Evolutionary conservation across 805 yeast genomes (phyloP).

Genomic region (Cyberlindnera mycetangii): DNA sequence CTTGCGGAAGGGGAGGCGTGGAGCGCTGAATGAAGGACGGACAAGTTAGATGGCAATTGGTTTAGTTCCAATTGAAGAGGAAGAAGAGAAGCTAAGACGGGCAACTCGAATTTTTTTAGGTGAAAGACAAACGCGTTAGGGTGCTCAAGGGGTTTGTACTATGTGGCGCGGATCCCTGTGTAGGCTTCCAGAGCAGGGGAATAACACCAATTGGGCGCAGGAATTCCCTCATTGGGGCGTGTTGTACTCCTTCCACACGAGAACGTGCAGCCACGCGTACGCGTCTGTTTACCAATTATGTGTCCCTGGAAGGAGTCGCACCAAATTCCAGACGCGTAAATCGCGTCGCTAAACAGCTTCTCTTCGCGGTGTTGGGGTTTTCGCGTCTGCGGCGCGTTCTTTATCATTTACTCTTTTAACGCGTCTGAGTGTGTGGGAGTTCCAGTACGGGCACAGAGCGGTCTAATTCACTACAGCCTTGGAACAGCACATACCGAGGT

Average conservation of each 20-base stretch:
- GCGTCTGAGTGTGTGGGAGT: too few relatives aligned
- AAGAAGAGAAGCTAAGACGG: neutral
- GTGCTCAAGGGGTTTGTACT: too few relatives aligned
- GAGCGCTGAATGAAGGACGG: constrained; percentile 7
- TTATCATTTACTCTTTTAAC: too few relatives aligned
- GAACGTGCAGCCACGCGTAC: constrained; percentile 1
- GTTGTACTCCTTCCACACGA: neutral
- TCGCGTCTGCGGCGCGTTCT: too few relatives aligned
- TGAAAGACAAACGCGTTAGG: too few relatives aligned
- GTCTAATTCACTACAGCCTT: too few relatives aligned
- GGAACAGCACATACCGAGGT: too few relatives aligned
- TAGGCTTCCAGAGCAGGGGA: too few relatives aligned
- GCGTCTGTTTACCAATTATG: neutral
- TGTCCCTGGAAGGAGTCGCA: neutral
- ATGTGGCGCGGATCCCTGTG: neutral
- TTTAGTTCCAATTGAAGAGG: neutral
- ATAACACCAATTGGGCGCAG: neutral
- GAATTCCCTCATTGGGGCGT: neutral
- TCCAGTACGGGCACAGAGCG: too few relatives aligned
- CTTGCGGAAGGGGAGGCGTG: neutral
- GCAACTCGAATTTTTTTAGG: neutral
- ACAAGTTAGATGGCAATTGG: constrained; percentile 7
- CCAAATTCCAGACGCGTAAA: neutral
- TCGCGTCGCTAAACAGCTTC: too few relatives aligned
- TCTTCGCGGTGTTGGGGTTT: neutral